phyloP scores from a whole-genome alignment of 2,329 filamentous ascomycete genomes.

The Exophiala sp. region DNA sequence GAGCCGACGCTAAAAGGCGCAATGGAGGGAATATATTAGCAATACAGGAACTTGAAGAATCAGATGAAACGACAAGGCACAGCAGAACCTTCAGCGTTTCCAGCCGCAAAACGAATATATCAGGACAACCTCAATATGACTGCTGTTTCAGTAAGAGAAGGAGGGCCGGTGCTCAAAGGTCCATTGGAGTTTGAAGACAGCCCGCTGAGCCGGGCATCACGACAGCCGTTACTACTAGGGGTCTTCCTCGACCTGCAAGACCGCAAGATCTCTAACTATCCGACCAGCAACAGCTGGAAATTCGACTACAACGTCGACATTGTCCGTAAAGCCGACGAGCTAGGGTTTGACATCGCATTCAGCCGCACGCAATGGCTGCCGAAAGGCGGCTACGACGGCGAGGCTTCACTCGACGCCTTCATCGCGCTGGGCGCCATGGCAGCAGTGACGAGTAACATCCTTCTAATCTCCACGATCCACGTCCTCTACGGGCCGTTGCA shows the following conservation, averaged over 20 bases:
- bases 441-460: slow-evolving; percentile 30
- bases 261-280: slow-evolving; percentile 15
- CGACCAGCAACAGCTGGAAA: slow-evolving; percentile 24
- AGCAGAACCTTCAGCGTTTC: not conserved
- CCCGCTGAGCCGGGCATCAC: slow-evolving; percentile 17
- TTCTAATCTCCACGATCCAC: slow-evolving; percentile 29
- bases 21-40: not conserved
- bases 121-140: no score
- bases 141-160: slow-evolving; percentile 15
- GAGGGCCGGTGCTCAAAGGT: slow-evolving; percentile 18
- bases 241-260: slow-evolving; percentile 22
- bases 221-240: slow-evolving; percentile 24
- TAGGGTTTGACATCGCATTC: slow-evolving; percentile 30
- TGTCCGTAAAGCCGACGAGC: slow-evolving; percentile 23
- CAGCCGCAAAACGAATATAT: no score
- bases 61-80: not conserved
- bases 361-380: slow-evolving; percentile 25
- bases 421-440: slow-evolving; percentile 28
- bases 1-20: not conserved
- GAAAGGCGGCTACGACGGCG: slow-evolving; percentile 25
- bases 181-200: slow-evolving; percentile 20
- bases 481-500: slow-evolving; percentile 29
- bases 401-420: slow-evolving; percentile 29
- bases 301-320: slow-evolving; percentile 29
- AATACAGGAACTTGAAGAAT: not conserved